Evolutionary conservation across 345 rosid genomes (phyloP).

Genomic region (Crucihimalaya himalaica): DNA sequence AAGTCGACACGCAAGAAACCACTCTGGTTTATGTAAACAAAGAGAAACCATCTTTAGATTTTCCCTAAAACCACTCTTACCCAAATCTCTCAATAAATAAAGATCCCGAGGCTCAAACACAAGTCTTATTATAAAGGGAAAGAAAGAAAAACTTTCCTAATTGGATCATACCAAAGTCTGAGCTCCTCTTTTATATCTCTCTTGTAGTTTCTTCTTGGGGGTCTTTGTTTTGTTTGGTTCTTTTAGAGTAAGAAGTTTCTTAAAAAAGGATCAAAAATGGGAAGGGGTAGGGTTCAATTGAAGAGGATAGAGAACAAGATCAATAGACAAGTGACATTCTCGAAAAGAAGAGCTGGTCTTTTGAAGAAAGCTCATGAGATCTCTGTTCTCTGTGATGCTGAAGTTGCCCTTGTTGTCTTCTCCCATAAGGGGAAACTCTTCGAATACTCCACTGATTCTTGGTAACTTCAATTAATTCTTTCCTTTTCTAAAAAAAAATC

Average conservation of each 20-base stretch:
- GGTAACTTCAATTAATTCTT: slow-evolving; percentile 40
- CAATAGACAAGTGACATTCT: slow-evolving; percentile 76
- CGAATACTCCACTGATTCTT: slow-evolving; percentile 66
- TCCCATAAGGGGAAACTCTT: slow-evolving; percentile 79
- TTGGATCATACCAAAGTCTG: slow-evolving; percentile 43
- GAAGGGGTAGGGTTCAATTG: slow-evolving; percentile 88
- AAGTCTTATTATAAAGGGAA: slow-evolving; percentile 26
- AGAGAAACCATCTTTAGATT: slow-evolving; percentile 23
- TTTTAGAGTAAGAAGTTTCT: slow-evolving; percentile 33
- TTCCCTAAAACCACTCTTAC: slow-evolving; percentile 46
- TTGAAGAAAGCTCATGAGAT: slow-evolving; percentile 87
- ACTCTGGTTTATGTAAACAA: slow-evolving; percentile 25
- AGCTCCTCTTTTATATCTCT: slow-evolving; percentile 32
- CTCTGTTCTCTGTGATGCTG: slow-evolving; percentile 79
- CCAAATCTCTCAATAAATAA: slow-evolving; percentile 43
- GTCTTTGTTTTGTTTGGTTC: slow-evolving; percentile 43
- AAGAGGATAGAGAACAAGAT: slow-evolving; percentile 85
- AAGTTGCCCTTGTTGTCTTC: slow-evolving; percentile 75
- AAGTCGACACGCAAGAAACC: slow-evolving; percentile 42
- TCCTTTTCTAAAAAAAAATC: neutral
- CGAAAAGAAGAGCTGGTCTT: slow-evolving; percentile 73
- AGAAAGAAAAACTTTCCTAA: slow-evolving; percentile 40
- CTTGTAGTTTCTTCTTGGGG: slow-evolving; percentile 38
- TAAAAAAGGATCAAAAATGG: slow-evolving; percentile 45
- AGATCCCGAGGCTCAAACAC: slow-evolving; percentile 40